Conservation (phyloP, 1,284 basidiomycete species). For the Malassezia slooffiae region DNA sequence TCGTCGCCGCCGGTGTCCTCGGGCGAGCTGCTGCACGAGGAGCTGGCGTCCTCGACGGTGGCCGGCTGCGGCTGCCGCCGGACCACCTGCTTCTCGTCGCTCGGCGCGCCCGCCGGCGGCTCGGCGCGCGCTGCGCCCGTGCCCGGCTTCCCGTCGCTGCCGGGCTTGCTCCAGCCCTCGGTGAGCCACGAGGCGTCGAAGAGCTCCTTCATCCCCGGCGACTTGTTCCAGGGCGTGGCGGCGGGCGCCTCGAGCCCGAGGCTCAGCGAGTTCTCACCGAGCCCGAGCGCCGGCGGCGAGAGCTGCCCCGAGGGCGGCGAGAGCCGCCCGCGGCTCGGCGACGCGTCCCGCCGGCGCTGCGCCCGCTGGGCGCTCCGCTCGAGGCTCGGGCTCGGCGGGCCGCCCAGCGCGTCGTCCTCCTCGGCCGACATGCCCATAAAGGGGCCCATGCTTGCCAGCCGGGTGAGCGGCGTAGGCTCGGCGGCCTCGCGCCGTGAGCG, state of each 20-base stretch:
- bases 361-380: constrained; percentile 1
- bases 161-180: no score
- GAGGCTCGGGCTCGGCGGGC: constrained; percentile 15
- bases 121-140: neutral
- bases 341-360: neutral
- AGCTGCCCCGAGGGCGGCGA: neutral
- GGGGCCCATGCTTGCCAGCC: no score
- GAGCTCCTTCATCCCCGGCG: no score
- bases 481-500: neutral
- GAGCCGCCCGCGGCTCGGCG: neutral
- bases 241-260: neutral
- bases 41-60: constrained; percentile 39
- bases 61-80: constrained; percentile 28
- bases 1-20: constrained; percentile 17
- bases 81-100: neutral
- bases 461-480: neutral
- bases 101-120: neutral
- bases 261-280: neutral
- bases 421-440: constrained; percentile 3
- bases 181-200: no score
- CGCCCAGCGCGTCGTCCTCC: constrained; percentile 10
- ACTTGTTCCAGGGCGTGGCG: no score
- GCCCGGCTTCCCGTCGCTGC: no score
- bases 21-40: constrained; percentile 18
- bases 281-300: neutral